A percentile compares a stretch with the other conserved stretches of the same genome.
Evolutionary conservation across 2,329 filamentous ascomycete species (phyloP).

Genomic region (Neophaeococcomyces aloes): DNA sequence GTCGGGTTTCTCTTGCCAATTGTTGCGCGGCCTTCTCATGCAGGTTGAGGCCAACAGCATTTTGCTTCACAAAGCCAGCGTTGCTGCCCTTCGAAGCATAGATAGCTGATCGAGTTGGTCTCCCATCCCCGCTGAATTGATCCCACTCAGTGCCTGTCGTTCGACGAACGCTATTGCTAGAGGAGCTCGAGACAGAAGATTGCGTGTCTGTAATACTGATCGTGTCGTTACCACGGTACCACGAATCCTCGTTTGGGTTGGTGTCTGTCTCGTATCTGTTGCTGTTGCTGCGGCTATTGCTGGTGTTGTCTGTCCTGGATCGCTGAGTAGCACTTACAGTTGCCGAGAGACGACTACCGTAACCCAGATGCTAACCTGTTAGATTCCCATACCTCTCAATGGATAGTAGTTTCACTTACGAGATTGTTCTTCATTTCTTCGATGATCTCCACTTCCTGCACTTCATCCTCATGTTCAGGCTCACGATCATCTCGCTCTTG

Average conservation of each 20-base stretch:
- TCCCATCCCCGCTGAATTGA: neutral
- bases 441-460: conserved; percentile 25
- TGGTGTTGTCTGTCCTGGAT: neutral
- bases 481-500: conserved; percentile 27
- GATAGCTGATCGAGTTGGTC: neutral
- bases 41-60: neutral
- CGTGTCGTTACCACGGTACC: conserved; percentile 3
- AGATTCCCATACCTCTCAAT: neutral
- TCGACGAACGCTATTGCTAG: neutral
- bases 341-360: conserved; percentile 2
- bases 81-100: neutral
- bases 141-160: conserved; percentile 5
- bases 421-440: conserved; percentile 9
- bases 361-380: neutral
- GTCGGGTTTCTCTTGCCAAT: neutral
- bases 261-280: neutral
- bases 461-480: conserved; percentile 19
- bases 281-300: neutral
- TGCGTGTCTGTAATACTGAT: neutral
- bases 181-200: neutral
- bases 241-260: conserved; percentile 1
- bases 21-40: neutral
- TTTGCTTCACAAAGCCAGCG: conserved; percentile 5
- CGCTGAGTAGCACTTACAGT: neutral
- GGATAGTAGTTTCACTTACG: neutral